Conservation (phyloP, 805 yeast genomes). For the Cyberlindnera saturnus region DNA sequence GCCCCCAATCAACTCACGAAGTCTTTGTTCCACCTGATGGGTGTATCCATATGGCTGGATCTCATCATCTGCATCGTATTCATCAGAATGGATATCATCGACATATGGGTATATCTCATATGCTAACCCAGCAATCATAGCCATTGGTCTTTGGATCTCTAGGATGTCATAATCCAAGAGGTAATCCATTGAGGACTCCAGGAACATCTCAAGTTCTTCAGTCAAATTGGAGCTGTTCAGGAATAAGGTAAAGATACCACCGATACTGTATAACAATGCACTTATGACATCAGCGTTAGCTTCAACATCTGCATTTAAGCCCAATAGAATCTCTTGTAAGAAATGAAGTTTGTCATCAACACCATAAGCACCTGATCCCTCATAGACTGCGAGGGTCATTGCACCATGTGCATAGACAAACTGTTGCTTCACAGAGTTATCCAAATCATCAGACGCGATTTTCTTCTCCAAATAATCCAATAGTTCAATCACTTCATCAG, state of each 20-base stretch:
- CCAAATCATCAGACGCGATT: conserved; percentile 12
- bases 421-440: conserved; percentile 12
- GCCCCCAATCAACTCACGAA: conserved; percentile 40
- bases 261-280: conserved; percentile 20
- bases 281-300: conserved; percentile 12
- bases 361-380: conserved; percentile 24
- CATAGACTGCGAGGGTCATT: conserved; percentile 16
- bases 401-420: conserved; percentile 21
- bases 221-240: conserved; percentile 9
- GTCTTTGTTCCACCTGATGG: conserved; percentile 36
- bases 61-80: conserved; percentile 37
- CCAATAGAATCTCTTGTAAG: conserved; percentile 13
- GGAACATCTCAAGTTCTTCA: conserved; percentile 17
- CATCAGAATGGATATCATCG: conserved; percentile 36
- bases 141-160: conserved; percentile 19
- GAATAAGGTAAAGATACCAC: conserved; percentile 19
- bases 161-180: conserved; percentile 15
- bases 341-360: conserved; percentile 17
- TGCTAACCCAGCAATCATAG: conserved; percentile 21
- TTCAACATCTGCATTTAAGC: conserved; percentile 5
- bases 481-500: conserved; percentile 13
- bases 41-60: conserved; percentile 50
- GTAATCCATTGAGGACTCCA: conserved; percentile 16
- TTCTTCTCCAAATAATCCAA: conserved; percentile 15
- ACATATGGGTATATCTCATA: conserved; percentile 25